A percentile compares a stretch with the other conserved stretches of the same genome.
phyloP scores from a whole-genome alignment of 768 basidiomycete genomes.

The Leccinum variicolor region DNA sequence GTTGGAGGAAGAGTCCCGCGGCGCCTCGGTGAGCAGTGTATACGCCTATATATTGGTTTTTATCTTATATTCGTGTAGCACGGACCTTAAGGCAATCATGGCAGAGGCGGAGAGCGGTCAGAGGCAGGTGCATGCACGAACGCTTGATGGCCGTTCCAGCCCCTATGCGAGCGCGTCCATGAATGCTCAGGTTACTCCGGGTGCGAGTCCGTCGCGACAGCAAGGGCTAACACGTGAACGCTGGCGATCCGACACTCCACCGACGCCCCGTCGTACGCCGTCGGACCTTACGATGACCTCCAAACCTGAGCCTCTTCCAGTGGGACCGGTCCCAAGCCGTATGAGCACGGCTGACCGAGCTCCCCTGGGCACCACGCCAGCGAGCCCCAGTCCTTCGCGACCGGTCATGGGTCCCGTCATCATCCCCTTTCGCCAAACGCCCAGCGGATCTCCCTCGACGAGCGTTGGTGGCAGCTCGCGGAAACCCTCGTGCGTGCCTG shows the following conservation, averaged over 20 bases:
- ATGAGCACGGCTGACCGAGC: slow-evolving; percentile 8
- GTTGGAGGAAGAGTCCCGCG: slow-evolving; percentile 47
- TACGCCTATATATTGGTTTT: slow-evolving; percentile 7
- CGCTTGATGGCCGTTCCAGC: not conserved
- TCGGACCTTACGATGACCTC: slow-evolving; percentile 10
- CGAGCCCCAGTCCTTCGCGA: slow-evolving; percentile 27
- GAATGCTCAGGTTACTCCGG: not conserved
- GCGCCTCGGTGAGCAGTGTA: slow-evolving; percentile 46
- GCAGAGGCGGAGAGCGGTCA: slow-evolving; percentile 59
- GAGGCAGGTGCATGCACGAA: slow-evolving; percentile 4
- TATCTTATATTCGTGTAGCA: slow-evolving; percentile 38
- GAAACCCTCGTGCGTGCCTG: slow-evolving; percentile 46
- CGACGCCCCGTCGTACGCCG: slow-evolving; percentile 6
- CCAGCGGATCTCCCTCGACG: slow-evolving; percentile 25
- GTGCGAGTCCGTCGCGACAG: not conserved
- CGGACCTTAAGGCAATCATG: slow-evolving; percentile 85
- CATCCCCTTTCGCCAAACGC: slow-evolving; percentile 50
- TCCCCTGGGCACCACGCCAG: slow-evolving; percentile 21
- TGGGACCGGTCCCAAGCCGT: not conserved
- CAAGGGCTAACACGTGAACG: slow-evolving; percentile 1
- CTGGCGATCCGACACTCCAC: slow-evolving; percentile 4
- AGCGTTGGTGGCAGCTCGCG: slow-evolving; percentile 28
- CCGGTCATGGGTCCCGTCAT: slow-evolving; percentile 58
- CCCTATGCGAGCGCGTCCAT: not conserved
- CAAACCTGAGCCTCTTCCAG: not conserved